Percentiles rank a stretch among this genome's conserved stretches.
These are phyloP conservation scores for Murraya koenigii DNA, from an alignment of 345 rosid genomes.

Conservation along the genomic window DNA sequence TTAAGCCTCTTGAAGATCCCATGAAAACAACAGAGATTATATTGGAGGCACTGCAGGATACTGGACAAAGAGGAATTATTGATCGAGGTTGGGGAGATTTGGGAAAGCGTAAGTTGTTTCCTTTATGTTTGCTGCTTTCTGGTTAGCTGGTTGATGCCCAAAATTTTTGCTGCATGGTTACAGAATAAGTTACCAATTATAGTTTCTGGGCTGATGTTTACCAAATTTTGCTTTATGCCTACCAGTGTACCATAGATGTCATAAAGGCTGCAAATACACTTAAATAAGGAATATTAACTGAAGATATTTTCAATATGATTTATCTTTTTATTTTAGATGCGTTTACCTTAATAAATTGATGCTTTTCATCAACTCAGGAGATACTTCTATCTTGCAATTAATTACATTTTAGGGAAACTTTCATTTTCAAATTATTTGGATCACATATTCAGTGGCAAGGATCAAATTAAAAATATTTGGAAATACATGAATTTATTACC, in stretches of 20 bases:
- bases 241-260: no score
- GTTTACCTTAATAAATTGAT: neutral
- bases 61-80: slow-evolving; percentile 89
- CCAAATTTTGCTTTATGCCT: neutral
- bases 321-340: neutral
- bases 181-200: neutral
- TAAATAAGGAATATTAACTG: neutral
- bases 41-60: slow-evolving; percentile 80
- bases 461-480: neutral
- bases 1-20: slow-evolving; percentile 94
- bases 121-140: slow-evolving; percentile 1
- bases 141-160: neutral
- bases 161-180: neutral
- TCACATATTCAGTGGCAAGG: neutral
- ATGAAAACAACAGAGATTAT: slow-evolving; percentile 66
- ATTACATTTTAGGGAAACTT: neutral
- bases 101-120: slow-evolving; percentile 64
- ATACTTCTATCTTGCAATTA: neutral
- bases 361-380: neutral
- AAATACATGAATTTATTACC: neutral
- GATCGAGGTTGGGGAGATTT: slow-evolving; percentile 97
- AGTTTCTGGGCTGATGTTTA: neutral
- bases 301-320: neutral
- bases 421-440: neutral
- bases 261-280: neutral